A percentile compares a stretch with the other conserved stretches of the same genome.
These are phyloP conservation scores for Pseudozyma sp. DNA, from an alignment of 1,284 basidiomycete species.

Conservation along the genomic window DNA sequence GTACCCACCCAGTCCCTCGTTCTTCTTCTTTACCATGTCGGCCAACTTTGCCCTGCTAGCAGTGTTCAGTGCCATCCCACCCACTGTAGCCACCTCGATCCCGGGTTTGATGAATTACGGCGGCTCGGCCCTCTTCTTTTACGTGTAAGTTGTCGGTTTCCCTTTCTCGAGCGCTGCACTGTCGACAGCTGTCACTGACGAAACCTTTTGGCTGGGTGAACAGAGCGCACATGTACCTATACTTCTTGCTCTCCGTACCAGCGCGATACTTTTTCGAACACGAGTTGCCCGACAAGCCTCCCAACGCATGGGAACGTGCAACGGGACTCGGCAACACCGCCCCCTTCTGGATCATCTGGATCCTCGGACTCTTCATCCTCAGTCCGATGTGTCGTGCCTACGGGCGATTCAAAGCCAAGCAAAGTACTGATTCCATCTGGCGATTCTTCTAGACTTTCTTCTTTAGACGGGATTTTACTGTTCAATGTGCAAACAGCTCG, in stretches of 20 bases:
- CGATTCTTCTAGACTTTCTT: slow-evolving; percentile 37
- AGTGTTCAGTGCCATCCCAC: slow-evolving; percentile 40
- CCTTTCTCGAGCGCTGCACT: not conserved
- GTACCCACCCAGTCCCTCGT: slow-evolving; percentile 55
- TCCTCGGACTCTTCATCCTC: slow-evolving; percentile 28
- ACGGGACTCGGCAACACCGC: slow-evolving; percentile 20
- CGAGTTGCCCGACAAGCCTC: slow-evolving; percentile 32
- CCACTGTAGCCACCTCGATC: slow-evolving; percentile 5
- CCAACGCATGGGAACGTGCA: slow-evolving; percentile 25
- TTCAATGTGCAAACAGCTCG: slow-evolving; percentile 22
- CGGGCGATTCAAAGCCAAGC: slow-evolving; percentile 30
- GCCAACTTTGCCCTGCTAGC: slow-evolving; percentile 50
- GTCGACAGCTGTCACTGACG: not conserved
- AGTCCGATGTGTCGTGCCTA: slow-evolving; percentile 34
- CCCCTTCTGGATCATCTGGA: slow-evolving; percentile 41
- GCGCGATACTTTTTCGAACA: slow-evolving; percentile 34
- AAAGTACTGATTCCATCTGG: slow-evolving; percentile 38
- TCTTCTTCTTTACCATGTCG: slow-evolving; percentile 48
- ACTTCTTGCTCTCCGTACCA: slow-evolving; percentile 30
- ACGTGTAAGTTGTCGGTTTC: slow-evolving; percentile 28
- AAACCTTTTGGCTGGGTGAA: not conserved
- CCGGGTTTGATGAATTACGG: slow-evolving; percentile 47
- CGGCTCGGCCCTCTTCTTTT: slow-evolving; percentile 57
- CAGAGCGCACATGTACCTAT: slow-evolving; percentile 38
- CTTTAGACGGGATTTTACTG: not conserved